Conservation (phyloP, 371 early-diverging fungal species). For the Rhizopus stolonifer region DNA sequence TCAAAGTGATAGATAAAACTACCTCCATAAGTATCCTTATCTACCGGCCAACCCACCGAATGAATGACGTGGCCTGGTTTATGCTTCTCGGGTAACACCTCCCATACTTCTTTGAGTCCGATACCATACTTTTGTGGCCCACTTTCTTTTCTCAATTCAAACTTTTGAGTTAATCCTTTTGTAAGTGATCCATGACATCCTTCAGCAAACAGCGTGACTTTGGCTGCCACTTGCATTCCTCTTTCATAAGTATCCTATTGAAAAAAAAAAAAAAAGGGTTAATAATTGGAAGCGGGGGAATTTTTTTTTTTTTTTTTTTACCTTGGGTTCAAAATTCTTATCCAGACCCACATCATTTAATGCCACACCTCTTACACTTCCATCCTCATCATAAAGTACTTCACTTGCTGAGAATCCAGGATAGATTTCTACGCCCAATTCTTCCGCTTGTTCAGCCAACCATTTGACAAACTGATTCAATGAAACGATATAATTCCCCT, state of each 20-base stretch:
- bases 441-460: slow-evolving; percentile 97
- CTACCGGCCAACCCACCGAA: slow-evolving; percentile 92
- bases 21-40: slow-evolving; percentile 90
- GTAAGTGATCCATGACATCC: slow-evolving; percentile 97
- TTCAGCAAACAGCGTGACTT: slow-evolving; percentile 95
- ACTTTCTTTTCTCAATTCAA: slow-evolving; percentile 82
- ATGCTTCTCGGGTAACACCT: slow-evolving; percentile 86
- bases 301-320: slow-evolving; percentile 8
- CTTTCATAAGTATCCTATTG: slow-evolving; percentile 88
- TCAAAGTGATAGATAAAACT: slow-evolving; percentile 96
- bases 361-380: slow-evolving; percentile 90
- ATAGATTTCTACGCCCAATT: slow-evolving; percentile 94
- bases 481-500: slow-evolving; percentile 96
- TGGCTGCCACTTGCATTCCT: slow-evolving; percentile 95
- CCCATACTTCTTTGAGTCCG: slow-evolving; percentile 98
- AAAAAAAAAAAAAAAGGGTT: background rate
- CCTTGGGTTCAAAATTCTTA: slow-evolving; percentile 86
- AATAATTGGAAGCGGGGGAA: slow-evolving; percentile 1
- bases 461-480: slow-evolving; percentile 91
- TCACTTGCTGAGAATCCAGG: slow-evolving; percentile 93
- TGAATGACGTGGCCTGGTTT: slow-evolving; percentile 86
- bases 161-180: slow-evolving; percentile 86
- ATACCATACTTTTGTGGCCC: slow-evolving; percentile 90
- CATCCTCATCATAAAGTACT: slow-evolving; percentile 87
- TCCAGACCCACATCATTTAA: slow-evolving; percentile 96